Conservation (phyloP, 164 flowering plant species). For the Nymphaea thermarum region DNA sequence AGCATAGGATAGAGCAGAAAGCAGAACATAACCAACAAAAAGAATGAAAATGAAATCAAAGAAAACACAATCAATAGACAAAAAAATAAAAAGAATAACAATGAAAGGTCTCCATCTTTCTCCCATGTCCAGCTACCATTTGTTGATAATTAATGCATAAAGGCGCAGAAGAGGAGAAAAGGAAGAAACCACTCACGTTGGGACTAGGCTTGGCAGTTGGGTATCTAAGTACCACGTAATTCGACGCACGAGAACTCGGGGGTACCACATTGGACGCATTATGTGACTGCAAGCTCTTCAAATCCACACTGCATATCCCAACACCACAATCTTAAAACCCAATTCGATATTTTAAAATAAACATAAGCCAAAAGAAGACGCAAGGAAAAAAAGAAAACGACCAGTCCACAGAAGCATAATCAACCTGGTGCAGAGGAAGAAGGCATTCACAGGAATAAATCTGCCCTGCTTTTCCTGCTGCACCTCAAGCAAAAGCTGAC, state of each 20-base stretch:
- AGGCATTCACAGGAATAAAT: conserved; percentile 6
- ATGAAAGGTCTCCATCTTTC: too few species aligned
- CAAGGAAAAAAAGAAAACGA: neutral
- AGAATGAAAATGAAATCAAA: neutral
- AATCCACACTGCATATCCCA: neutral
- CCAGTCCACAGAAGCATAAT: neutral
- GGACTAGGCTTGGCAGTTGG: neutral
- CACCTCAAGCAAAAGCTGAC: neutral
- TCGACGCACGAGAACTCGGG: neutral
- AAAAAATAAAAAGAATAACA: neutral
- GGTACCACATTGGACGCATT: conserved; percentile 1
- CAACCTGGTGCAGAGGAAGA: conserved; percentile 8
- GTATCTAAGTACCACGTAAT: conserved; percentile 3
- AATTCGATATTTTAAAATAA: neutral
- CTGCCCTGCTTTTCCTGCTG: conserved; percentile 3
- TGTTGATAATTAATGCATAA: too few species aligned
- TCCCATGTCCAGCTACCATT: too few species aligned
- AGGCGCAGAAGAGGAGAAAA: neutral
- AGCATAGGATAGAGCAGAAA: too few species aligned
- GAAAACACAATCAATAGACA: neutral
- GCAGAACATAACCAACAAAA: neutral
- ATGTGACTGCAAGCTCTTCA: conserved; percentile 2
- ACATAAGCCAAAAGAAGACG: neutral
- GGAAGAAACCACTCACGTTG: neutral
- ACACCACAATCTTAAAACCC: neutral